Evolutionary conservation across 73 alveolate genomes (phyloP), one percentile per base, ranked within the genome.

Genomic region (Paramecium octaurelia): DNA sequence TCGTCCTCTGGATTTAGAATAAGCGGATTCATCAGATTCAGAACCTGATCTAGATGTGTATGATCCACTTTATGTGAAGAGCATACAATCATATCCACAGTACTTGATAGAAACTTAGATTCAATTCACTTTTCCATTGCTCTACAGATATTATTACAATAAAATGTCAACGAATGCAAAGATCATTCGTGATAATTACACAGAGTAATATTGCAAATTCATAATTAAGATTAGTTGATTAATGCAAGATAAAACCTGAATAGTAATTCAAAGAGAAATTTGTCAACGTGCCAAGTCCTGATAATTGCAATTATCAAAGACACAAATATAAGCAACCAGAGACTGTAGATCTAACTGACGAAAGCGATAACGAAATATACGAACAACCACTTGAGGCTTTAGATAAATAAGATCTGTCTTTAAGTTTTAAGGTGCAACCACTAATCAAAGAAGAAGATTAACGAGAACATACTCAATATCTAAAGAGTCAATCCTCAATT

Each of bases 41-140:
- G 91, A 80, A 80, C 70, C 70, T 10, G 91, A 80, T 24, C 18
- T 24, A 2, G 76, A 42, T 80, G 57, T 80, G 24, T 80, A 80
- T 80, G 75, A 44, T 42, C 91, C 91, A 21, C 18, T 80, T 6
- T 80, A 24, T 46, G 91, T 80, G 12, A 80, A 80, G 38, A 80
- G 91, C 27, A 80, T 80, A 9, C 24, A 80, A 80, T 80, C 91
- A 23, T 80, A 80, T 42, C 91, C 91, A 24, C 24, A 80, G 38
- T 42, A 44, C 12, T 80, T 80, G 18, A 44, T 80, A 5, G 91
- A 48, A 43, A 44, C 75, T 3, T 16, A 80, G 24, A 40, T 80
- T 23, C 16, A 80, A 48, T 44, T 9, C 7, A 24, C 48, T 6
- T 80, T 80, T 80, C 76, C 91, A 23, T 43, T 31, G 3, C 31